Evolutionary conservation across 2,329 filamentous ascomycete genomes (phyloP).

Genomic region (Apiospora phragmitis): DNA sequence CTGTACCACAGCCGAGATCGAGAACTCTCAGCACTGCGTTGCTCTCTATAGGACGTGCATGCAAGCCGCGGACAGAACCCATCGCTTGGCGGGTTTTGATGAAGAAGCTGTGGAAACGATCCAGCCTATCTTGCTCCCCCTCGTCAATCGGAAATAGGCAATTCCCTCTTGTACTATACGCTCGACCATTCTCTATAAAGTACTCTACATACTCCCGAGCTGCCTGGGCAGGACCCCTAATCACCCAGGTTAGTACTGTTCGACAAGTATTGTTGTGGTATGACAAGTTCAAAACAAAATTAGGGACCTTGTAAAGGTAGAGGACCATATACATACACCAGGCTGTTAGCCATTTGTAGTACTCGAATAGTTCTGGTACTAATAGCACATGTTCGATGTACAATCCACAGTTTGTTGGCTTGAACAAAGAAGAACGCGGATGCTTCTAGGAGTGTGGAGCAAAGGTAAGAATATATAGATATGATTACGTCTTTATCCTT

Average conservation of each 20-base stretch:
- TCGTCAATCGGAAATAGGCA: conserved; percentile 81
- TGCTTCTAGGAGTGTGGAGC: not conserved
- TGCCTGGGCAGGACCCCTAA: not conserved
- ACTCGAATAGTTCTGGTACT: not conserved
- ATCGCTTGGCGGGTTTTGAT: conserved; percentile 64
- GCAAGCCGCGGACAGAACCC: conserved; percentile 28
- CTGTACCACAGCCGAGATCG: conserved; percentile 81
- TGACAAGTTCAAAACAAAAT: not conserved
- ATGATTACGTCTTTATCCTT: not conserved
- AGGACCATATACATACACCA: not conserved
- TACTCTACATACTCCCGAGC: not conserved
- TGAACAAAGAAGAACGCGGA: not conserved
- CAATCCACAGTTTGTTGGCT: not conserved
- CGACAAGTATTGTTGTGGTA: not conserved
- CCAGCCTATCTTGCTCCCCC: conserved; percentile 74
- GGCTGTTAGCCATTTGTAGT: not conserved
- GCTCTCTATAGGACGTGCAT: conserved; percentile 35
- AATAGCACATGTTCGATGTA: not conserved
- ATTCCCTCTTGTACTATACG: conserved; percentile 67
- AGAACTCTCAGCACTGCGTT: conserved; percentile 46
- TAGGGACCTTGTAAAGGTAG: not conserved
- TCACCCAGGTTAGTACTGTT: not conserved
- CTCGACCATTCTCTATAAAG: conserved; percentile 62
- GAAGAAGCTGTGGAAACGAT: conserved; percentile 81
- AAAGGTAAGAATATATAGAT: not conserved